Percentiles rank a stretch among this genome's conserved stretches.
Conservation (phyloP, 2,329 filamentous ascomycete species). For the Ascochyta koolunga region DNA sequence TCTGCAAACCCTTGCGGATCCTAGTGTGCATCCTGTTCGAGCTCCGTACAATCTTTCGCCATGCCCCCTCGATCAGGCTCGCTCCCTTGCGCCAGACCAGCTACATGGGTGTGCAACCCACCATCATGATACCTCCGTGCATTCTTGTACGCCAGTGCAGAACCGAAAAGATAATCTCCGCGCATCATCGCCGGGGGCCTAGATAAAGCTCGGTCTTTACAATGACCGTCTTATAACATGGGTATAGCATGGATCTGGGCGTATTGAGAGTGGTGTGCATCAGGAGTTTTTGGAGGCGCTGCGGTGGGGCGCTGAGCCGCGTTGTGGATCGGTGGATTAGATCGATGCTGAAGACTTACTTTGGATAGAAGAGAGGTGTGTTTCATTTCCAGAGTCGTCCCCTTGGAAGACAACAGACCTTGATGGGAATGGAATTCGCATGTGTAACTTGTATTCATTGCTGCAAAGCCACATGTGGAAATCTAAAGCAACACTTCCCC, state of each 20-base stretch:
- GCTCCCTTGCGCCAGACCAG: neutral
- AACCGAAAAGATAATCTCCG: neutral
- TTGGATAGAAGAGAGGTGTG: too few relatives aligned
- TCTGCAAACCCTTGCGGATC: neutral
- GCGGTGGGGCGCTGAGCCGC: neutral
- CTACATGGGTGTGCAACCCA: neutral
- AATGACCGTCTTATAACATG: neutral
- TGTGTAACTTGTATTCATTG: neutral
- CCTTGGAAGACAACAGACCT: too few relatives aligned
- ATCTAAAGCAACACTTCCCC: neutral
- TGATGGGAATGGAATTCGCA: too few relatives aligned
- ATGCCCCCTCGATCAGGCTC: neutral
- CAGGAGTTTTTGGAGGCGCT: neutral
- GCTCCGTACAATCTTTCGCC: neutral
- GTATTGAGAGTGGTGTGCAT: neutral
- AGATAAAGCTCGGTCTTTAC: neutral
- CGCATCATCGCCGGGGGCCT: neutral
- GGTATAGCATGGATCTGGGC: neutral
- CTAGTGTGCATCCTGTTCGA: neutral
- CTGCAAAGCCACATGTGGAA: neutral
- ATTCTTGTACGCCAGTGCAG: neutral
- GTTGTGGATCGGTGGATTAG: neutral
- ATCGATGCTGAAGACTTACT: neutral
- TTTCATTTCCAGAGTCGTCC: too few relatives aligned
- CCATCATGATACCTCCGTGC: neutral